phyloP scores from a whole-genome alignment of 2,329 filamentous ascomycete species.

The Cryphonectria japonica region DNA sequence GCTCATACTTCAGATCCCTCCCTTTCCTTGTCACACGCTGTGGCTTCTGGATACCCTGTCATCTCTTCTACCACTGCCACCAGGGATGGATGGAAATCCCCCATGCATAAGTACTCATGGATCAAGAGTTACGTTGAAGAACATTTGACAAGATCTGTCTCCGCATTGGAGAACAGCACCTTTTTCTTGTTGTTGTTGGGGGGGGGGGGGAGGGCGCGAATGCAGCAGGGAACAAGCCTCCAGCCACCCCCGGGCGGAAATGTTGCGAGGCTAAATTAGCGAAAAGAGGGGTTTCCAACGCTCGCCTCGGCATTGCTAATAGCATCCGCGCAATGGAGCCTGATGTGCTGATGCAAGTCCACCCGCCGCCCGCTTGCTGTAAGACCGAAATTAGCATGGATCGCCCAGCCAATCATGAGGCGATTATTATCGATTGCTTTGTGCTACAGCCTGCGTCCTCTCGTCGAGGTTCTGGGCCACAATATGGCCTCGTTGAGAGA shows the following conservation, averaged over 20 bases:
- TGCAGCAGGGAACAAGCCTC: constrained; percentile 7
- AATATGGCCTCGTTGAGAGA: neutral
- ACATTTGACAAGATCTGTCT: neutral
- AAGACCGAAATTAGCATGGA: neutral
- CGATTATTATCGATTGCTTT: neutral
- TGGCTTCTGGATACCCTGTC: neutral
- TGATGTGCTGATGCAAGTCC: constrained; percentile 3
- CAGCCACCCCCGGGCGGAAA: constrained; percentile 7
- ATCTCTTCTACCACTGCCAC: neutral
- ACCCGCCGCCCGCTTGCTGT: neutral
- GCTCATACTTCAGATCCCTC: neutral
- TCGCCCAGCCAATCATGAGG: neutral
- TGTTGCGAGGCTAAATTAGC: neutral
- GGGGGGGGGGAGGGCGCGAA: neutral
- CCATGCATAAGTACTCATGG: neutral
- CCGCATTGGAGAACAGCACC: constrained; percentile 12
- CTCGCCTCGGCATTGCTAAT: constrained; percentile 15
- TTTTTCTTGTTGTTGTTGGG: neutral
- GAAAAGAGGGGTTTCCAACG: constrained; percentile 15
- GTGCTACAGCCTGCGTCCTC: neutral
- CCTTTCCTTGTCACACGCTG: neutral
- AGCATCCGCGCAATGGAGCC: neutral
- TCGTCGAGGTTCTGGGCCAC: neutral
- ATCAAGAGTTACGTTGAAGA: neutral
- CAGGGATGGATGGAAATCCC: neutral